phyloP scores from a whole-genome alignment of 352 stramenopile species.

The Globisporangium iwayamae region DNA sequence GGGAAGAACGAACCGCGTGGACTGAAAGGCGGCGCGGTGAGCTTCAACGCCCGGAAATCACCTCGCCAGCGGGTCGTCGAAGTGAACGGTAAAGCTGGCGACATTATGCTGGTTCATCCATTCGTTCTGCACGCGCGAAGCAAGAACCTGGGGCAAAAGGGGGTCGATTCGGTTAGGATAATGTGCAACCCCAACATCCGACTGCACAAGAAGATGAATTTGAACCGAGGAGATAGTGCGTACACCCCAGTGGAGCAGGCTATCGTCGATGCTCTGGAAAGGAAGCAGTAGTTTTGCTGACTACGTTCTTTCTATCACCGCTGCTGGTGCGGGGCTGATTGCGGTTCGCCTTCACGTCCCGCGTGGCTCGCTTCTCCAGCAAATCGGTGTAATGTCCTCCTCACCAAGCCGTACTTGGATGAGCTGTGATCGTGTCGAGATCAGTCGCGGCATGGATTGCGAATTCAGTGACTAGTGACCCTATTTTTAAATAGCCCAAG shows the following conservation, averaged over 20 bases:
- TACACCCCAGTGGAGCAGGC: constrained; percentile 45
- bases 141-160: constrained; percentile 56
- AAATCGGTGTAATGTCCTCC: background rate
- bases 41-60: constrained; percentile 34
- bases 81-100: constrained; percentile 58
- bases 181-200: constrained; percentile 71
- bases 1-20: constrained; percentile 42
- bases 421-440: constrained; percentile 13
- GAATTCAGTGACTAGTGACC: background rate
- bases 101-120: constrained; percentile 79
- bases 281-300: background rate
- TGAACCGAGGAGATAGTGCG: constrained; percentile 26
- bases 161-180: constrained; percentile 55
- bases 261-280: constrained; percentile 29
- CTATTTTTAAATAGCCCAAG: background rate
- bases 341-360: background rate
- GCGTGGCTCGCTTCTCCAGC: background rate
- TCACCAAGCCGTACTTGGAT: constrained; percentile 12
- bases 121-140: constrained; percentile 77
- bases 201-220: constrained; percentile 42
- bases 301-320: background rate
- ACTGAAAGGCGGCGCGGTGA: constrained; percentile 58
- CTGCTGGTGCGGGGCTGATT: background rate
- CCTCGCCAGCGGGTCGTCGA: constrained; percentile 44
- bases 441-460: background rate